Conservation (phyloP, 371 early-diverging fungal genomes). For the Haplosporangium sp. region DNA sequence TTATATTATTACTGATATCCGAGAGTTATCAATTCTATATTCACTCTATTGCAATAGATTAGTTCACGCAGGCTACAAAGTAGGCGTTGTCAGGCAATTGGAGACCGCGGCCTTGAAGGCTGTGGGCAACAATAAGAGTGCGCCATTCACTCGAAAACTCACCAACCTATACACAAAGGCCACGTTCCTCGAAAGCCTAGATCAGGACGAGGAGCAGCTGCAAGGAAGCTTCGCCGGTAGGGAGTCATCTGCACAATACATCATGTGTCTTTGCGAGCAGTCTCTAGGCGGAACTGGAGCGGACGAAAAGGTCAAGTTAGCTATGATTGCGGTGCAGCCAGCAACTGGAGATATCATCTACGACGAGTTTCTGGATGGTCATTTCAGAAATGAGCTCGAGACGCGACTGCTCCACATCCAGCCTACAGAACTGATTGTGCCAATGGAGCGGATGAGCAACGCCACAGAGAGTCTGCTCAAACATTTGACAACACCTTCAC, state of each 20-base stretch:
- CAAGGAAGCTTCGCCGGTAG: slow-evolving; percentile 28
- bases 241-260: slow-evolving; percentile 53
- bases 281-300: slow-evolving; percentile 62
- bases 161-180: slow-evolving; percentile 83
- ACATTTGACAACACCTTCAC: slow-evolving; percentile 52
- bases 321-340: slow-evolving; percentile 74
- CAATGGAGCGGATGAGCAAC: slow-evolving; percentile 59
- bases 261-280: slow-evolving; percentile 72
- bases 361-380: slow-evolving; percentile 79
- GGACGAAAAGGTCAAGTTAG: slow-evolving; percentile 60
- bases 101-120: slow-evolving; percentile 91
- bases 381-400: slow-evolving; percentile 79
- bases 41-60: slow-evolving; percentile 57
- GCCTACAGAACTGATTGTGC: slow-evolving; percentile 81
- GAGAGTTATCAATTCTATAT: background rate
- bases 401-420: slow-evolving; percentile 81
- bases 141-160: slow-evolving; percentile 81
- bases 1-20: background rate
- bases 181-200: slow-evolving; percentile 82
- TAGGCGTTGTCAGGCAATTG: slow-evolving; percentile 86
- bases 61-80: slow-evolving; percentile 85
- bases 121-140: slow-evolving; percentile 73
- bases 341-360: slow-evolving; percentile 81
- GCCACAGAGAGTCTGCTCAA: slow-evolving; percentile 67
- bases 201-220: slow-evolving; percentile 51